Evolutionary conservation across 2,329 filamentous ascomycete species (phyloP).

Genomic region (Aspergillus chevalieri): DNA sequence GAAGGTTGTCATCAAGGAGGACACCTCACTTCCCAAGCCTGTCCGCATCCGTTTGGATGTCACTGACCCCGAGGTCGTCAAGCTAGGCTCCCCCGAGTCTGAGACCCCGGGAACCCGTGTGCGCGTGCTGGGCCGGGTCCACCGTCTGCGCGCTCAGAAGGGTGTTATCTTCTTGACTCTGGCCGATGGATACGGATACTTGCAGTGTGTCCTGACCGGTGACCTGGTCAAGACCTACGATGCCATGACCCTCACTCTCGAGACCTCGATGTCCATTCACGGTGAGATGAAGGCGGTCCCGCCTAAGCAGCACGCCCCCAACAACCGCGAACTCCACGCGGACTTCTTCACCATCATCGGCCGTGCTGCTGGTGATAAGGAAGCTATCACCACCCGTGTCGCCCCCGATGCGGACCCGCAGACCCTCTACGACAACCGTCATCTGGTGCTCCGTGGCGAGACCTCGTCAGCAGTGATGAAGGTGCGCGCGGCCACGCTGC

Average conservation of each 20-base stretch:
- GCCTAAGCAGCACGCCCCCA: slow-evolving; percentile 68
- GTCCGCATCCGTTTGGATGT: slow-evolving; percentile 70
- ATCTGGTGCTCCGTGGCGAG: slow-evolving; percentile 80
- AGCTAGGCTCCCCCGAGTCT: slow-evolving; percentile 50
- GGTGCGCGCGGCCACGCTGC: slow-evolving; percentile 73
- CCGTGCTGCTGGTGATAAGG: slow-evolving; percentile 75
- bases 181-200: slow-evolving; percentile 72
- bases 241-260: slow-evolving; percentile 74
- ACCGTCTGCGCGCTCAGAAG: slow-evolving; percentile 75
- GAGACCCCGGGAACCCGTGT: slow-evolving; percentile 65
- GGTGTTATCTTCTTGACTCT: slow-evolving; percentile 82
- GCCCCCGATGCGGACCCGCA: slow-evolving; percentile 63
- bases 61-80: slow-evolving; percentile 55
- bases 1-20: slow-evolving; percentile 66
- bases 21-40: slow-evolving; percentile 65
- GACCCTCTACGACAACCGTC: slow-evolving; percentile 72
- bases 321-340: slow-evolving; percentile 80
- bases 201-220: slow-evolving; percentile 79
- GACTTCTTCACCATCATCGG: slow-evolving; percentile 81
- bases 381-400: slow-evolving; percentile 82
- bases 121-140: slow-evolving; percentile 74
- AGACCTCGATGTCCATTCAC: slow-evolving; percentile 77
- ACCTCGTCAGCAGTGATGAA: slow-evolving; percentile 79
- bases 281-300: slow-evolving; percentile 81
- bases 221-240: slow-evolving; percentile 88